Percentiles rank a stretch among this genome's conserved stretches.
These are phyloP conservation scores for Rhodotorula kratochvilovae DNA, from an alignment of 768 basidiomycete genomes.

Conservation along the genomic window DNA sequence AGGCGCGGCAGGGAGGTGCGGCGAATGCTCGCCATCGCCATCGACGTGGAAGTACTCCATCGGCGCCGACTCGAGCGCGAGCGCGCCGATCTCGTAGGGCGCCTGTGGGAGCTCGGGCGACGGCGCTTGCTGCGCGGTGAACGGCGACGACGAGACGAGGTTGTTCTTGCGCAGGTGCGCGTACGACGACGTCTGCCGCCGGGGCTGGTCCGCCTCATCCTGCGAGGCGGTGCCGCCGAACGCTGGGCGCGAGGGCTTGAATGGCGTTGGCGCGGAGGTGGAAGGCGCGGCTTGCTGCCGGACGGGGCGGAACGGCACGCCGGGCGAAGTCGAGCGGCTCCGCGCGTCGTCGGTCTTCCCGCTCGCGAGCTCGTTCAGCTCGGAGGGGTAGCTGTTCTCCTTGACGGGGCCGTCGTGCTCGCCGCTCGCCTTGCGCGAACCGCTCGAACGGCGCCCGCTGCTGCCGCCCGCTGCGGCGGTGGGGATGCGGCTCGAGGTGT, in stretches of 20 bases:
- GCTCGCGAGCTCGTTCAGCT: conserved; percentile 22
- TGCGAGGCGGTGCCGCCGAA: neutral
- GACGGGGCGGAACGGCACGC: conserved; percentile 17
- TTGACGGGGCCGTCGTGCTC: conserved; percentile 25
- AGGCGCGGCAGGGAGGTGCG: neutral
- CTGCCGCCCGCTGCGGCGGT: neutral
- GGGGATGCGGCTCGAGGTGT: conserved; percentile 17
- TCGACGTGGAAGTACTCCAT: conserved; percentile 5
- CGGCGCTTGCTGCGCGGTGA: conserved; percentile 8
- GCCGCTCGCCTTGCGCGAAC: conserved; percentile 8
- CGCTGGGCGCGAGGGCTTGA: conserved; percentile 21
- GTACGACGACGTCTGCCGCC: conserved; percentile 24
- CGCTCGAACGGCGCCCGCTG: conserved; percentile 1
- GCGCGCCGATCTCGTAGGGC: conserved; percentile 28
- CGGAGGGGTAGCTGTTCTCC: conserved; percentile 34
- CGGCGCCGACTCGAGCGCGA: conserved; percentile 28
- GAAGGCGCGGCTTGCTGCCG: neutral
- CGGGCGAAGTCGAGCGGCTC: conserved; percentile 13
- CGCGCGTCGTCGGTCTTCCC: neutral
- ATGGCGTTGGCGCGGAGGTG: neutral
- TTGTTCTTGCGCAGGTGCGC: conserved; percentile 30
- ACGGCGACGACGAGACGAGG: conserved; percentile 36
- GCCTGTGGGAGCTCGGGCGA: conserved; percentile 30
- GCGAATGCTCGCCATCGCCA: neutral
- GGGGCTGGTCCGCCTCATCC: neutral